A percentile compares a stretch with the other conserved stretches of the same genome.
Conservation (phyloP, 2,329 filamentous ascomycete species). For the Phialophora tarda region DNA sequence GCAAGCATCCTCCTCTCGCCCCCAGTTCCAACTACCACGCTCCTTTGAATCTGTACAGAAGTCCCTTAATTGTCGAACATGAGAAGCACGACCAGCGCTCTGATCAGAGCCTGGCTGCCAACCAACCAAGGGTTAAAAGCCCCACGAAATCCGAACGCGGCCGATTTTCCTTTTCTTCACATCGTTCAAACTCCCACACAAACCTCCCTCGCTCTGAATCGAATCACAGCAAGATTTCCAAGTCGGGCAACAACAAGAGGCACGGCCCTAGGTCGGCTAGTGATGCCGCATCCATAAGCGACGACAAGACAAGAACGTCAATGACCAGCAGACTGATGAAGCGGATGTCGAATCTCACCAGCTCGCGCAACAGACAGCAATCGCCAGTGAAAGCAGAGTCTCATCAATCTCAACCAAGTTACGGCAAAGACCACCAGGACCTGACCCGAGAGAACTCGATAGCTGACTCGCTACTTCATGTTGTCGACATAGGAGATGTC, state of each 20-base stretch:
- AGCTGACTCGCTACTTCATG: slow-evolving; percentile 49
- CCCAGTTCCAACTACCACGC: slow-evolving; percentile 33
- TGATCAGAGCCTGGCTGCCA: slow-evolving; percentile 35
- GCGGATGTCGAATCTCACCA: slow-evolving; percentile 66
- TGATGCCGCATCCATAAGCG: slow-evolving; percentile 45
- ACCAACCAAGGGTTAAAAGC: slow-evolving; percentile 32
- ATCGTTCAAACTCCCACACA: slow-evolving; percentile 45
- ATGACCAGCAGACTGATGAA: slow-evolving; percentile 68
- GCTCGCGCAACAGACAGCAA: slow-evolving; percentile 50
- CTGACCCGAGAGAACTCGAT: slow-evolving; percentile 21
- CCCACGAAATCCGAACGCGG: slow-evolving; percentile 43
- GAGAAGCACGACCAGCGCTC: slow-evolving; percentile 53
- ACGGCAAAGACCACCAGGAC: slow-evolving; percentile 47
- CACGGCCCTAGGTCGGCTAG: slow-evolving; percentile 46
- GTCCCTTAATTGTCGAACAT: slow-evolving; percentile 69
- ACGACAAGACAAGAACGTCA: slow-evolving; percentile 59
- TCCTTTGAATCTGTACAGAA: slow-evolving; percentile 57
- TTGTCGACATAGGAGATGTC: slow-evolving; percentile 80
- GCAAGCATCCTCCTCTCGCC: slow-evolving; percentile 32
- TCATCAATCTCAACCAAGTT: slow-evolving; percentile 41
- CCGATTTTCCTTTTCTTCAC: slow-evolving; percentile 50
- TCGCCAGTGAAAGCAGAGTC: slow-evolving; percentile 50
- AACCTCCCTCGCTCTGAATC: slow-evolving; percentile 47
- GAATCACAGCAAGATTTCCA: slow-evolving; percentile 47
- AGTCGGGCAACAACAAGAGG: slow-evolving; percentile 48